Evolutionary conservation across 208 protist genomes (phyloP).

Genomic region (Wallacemonas rigidus): DNA sequence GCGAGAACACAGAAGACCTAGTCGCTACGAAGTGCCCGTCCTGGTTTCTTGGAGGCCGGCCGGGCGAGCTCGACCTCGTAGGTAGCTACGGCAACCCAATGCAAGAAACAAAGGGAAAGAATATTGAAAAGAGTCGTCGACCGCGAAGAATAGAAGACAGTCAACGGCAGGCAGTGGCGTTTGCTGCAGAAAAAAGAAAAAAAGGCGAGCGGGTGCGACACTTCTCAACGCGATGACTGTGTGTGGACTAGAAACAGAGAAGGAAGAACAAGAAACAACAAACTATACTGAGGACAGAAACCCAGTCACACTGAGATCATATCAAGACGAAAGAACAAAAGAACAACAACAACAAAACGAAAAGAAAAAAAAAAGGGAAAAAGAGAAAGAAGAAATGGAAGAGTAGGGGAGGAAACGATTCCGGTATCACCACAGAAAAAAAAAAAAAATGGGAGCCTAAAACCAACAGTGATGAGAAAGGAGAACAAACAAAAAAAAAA

Average conservation of each 20-base stretch:
- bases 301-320: no score
- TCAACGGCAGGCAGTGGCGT: no score
- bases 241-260: neutral
- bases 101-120: no score
- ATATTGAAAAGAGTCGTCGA: no score
- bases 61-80: no score
- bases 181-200: neutral
- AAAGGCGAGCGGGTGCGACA: neutral
- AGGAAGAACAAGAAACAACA: constrained; percentile 9
- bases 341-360: neutral
- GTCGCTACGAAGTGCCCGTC: neutral
- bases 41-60: no score
- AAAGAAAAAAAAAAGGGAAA: constrained; percentile 18
- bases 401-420: neutral
- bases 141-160: no score
- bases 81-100: no score
- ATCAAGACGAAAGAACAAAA: no score
- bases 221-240: neutral
- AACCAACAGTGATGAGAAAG: constrained; percentile 16
- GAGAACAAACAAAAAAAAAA: constrained; percentile 23
- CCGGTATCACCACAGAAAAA: neutral
- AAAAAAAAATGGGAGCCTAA: constrained; percentile 18
- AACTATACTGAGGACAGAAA: neutral
- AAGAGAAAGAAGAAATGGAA: neutral
- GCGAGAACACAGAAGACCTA: neutral